These are phyloP conservation scores for Closterium sp. DNA, from an alignment of 139 green algal species.

Conservation along the genomic window DNA sequence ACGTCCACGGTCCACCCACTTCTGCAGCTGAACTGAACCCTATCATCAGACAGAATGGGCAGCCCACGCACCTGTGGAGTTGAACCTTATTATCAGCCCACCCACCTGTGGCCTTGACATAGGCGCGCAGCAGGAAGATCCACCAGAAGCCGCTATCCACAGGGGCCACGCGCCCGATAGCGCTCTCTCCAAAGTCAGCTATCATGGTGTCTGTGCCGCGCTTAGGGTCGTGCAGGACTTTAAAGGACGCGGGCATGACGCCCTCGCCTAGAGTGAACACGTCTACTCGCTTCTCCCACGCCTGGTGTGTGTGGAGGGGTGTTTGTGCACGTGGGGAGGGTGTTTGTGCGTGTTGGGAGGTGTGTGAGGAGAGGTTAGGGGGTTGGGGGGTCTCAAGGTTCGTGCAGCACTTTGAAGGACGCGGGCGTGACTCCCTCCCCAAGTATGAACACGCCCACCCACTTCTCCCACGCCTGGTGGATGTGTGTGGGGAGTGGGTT, in stretches of 20 bases:
- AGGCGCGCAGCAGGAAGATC: slow-evolving; percentile 47
- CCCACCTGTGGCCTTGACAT: slow-evolving; percentile 40
- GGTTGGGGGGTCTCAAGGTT: too few species aligned
- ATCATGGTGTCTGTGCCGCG: slow-evolving; percentile 50
- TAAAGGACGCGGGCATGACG: slow-evolving; percentile 49
- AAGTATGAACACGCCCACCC: slow-evolving; percentile 45
- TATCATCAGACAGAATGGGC: too few species aligned
- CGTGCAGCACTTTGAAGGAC: neutral
- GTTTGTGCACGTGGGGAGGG: too few species aligned
- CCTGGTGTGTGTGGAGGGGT: neutral
- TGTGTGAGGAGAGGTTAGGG: too few species aligned
- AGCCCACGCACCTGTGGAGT: too few species aligned
- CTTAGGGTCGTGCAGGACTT: slow-evolving; percentile 38
- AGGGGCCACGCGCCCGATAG: slow-evolving; percentile 38
- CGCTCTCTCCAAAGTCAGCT: slow-evolving; percentile 50
- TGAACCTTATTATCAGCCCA: neutral
- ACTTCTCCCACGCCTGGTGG: slow-evolving; percentile 41
- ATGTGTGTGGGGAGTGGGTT: too few species aligned
- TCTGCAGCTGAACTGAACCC: neutral
- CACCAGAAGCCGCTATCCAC: slow-evolving; percentile 48
- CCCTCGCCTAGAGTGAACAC: slow-evolving; percentile 48
- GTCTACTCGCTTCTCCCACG: slow-evolving; percentile 50
- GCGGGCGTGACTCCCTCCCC: slow-evolving; percentile 47
- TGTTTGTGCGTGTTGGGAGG: too few species aligned
- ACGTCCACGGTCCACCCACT: too few species aligned